These are phyloP conservation scores for Claviceps capensis DNA, from an alignment of 2,329 filamentous ascomycete species.

Conservation along the genomic window DNA sequence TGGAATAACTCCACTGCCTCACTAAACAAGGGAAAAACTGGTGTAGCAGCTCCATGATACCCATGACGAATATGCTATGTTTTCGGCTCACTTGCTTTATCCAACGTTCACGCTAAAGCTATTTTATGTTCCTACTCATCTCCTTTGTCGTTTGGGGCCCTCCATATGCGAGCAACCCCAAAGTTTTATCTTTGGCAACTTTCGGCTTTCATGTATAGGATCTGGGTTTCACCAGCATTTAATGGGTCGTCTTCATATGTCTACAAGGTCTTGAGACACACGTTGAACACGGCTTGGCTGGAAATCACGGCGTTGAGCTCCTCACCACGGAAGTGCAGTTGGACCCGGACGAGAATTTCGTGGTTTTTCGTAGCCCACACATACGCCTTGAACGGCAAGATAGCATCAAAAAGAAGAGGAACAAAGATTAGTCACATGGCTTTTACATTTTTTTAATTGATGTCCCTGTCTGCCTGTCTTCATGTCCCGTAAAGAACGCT, in stretches of 20 bases:
- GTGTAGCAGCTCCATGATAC: conserved; percentile 30
- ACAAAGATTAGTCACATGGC: neutral
- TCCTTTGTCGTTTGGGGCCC: conserved; percentile 2
- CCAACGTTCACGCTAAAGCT: conserved; percentile 5
- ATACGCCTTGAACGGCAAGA: neutral
- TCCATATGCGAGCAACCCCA: neutral
- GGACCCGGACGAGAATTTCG: neutral
- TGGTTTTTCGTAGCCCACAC: neutral
- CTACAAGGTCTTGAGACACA: neutral
- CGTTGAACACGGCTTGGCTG: neutral
- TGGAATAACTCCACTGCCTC: conserved; percentile 12
- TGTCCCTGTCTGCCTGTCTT: neutral
- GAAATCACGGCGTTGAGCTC: neutral
- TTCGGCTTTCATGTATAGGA: neutral
- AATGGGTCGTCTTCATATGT: neutral
- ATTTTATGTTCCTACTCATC: conserved; percentile 9
- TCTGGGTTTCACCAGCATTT: neutral
- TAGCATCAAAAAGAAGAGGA: neutral
- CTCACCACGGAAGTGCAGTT: neutral
- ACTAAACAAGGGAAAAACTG: conserved; percentile 16
- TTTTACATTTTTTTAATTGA: neutral
- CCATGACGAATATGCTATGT: conserved; percentile 21
- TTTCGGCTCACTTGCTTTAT: conserved; percentile 15
- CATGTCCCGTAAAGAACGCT: too few relatives aligned
- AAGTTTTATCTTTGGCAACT: conserved; percentile 1